Conservation (phyloP, 768 basidiomycete genomes). For the Trametes maxima region DNA sequence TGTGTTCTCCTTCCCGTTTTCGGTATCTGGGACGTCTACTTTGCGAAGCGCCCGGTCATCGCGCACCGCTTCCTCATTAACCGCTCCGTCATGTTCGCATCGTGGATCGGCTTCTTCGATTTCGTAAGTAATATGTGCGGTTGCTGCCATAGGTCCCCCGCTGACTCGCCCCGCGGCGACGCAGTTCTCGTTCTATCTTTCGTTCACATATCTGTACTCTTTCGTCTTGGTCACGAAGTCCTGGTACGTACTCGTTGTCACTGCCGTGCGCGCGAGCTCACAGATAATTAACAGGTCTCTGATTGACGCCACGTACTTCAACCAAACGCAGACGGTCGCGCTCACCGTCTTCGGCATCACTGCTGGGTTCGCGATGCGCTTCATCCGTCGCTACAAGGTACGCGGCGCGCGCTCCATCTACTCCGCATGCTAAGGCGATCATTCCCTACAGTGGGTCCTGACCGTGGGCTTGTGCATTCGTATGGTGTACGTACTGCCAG, state of each 20-base stretch:
- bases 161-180: conserved; percentile 24
- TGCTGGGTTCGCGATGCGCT: conserved; percentile 49
- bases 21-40: conserved; percentile 35
- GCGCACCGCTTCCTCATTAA: conserved; percentile 38
- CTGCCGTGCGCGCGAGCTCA: too few species aligned
- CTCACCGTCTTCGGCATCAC: conserved; percentile 51
- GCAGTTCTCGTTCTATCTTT: conserved; percentile 66
- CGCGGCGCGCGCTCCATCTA: too few species aligned
- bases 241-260: too few species aligned
- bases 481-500: conserved; percentile 24
- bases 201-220: conserved; percentile 74
- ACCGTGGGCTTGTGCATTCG: conserved; percentile 38
- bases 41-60: conserved; percentile 39
- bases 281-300: too few species aligned
- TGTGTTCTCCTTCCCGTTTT: conserved; percentile 32
- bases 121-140: conserved; percentile 21
- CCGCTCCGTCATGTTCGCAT: conserved; percentile 35
- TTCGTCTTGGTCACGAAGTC: conserved; percentile 48
- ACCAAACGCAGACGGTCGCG: conserved; percentile 43
- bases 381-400: conserved; percentile 49
- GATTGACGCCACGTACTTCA: conserved; percentile 39
- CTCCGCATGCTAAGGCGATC: too few species aligned
- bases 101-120: conserved; percentile 33
- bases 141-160: too few species aligned
- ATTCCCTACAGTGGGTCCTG: conserved; percentile 34